These are phyloP conservation scores for Botrytis elliptica DNA, from an alignment of 2,329 filamentous ascomycete species.

Conservation along the genomic window DNA sequence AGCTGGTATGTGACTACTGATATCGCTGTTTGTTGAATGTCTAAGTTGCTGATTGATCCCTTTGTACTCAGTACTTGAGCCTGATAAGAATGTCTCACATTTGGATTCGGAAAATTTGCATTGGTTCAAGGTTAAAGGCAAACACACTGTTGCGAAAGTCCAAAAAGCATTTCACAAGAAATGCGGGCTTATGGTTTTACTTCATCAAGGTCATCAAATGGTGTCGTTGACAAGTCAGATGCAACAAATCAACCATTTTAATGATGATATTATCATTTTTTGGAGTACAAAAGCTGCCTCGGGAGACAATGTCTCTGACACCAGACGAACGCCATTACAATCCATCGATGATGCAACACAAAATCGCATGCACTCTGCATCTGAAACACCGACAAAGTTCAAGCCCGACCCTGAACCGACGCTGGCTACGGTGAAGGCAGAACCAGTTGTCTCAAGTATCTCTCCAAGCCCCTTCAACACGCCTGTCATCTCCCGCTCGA, in stretches of 20 bases:
- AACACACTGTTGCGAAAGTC: conserved; percentile 20
- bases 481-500: neutral
- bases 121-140: conserved; percentile 22
- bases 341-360: neutral
- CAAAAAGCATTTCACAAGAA: conserved; percentile 10
- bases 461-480: neutral
- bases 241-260: conserved; percentile 14
- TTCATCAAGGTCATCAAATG: conserved; percentile 9
- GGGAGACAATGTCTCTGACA: neutral
- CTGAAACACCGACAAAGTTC: neutral
- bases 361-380: neutral
- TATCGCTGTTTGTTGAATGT: neutral
- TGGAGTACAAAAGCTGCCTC: neutral
- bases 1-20: neutral
- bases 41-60: neutral
- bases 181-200: neutral
- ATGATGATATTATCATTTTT: conserved; percentile 15
- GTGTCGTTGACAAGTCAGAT: neutral
- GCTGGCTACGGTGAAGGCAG: neutral
- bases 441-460: neutral
- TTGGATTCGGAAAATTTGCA: neutral
- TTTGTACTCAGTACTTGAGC: neutral
- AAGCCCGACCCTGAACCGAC: neutral
- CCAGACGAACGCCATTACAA: neutral
- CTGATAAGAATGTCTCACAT: neutral